Evolutionary conservation across 2,329 filamentous ascomycete species (phyloP).

Genomic region (Clonostachys byssicola): DNA sequence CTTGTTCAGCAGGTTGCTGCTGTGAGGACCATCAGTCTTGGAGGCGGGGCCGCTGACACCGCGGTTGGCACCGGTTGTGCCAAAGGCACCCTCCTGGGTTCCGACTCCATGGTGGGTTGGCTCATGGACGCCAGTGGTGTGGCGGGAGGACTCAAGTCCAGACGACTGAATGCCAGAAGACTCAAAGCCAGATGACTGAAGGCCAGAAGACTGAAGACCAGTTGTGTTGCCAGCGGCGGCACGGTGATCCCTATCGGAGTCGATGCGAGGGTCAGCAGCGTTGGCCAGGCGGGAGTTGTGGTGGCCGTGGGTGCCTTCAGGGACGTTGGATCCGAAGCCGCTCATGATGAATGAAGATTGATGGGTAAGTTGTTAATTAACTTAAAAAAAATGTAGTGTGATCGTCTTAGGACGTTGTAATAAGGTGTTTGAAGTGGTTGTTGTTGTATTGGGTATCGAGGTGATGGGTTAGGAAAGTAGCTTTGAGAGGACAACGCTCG

Average conservation of each 20-base stretch:
- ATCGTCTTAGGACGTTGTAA: slow-evolving; percentile 15
- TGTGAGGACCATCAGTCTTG: slow-evolving; percentile 37
- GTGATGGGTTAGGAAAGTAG: too few species aligned
- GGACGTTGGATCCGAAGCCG: neutral
- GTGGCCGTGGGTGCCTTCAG: slow-evolving; percentile 25
- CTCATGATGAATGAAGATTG: too few species aligned
- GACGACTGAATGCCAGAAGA: too few species aligned
- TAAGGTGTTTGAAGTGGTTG: slow-evolving; percentile 58
- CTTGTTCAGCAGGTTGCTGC: slow-evolving; percentile 42
- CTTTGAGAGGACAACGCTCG: too few species aligned
- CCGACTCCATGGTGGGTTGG: neutral
- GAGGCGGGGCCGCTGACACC: neutral
- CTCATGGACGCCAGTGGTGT: neutral
- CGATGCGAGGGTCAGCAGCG: slow-evolving; percentile 47
- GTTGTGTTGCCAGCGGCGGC: neutral
- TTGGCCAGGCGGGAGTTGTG: slow-evolving; percentile 42
- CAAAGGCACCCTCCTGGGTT: neutral
- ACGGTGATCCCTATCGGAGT: slow-evolving; percentile 41
- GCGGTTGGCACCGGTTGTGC: neutral
- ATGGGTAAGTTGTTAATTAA: too few species aligned
- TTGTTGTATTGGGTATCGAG: slow-evolving; percentile 2
- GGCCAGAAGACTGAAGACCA: neutral
- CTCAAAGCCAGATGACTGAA: too few species aligned
- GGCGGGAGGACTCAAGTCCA: too few species aligned
- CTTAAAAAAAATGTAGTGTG: too few species aligned